Conservation (phyloP, 305 asterid species). For the Lippia alba region DNA sequence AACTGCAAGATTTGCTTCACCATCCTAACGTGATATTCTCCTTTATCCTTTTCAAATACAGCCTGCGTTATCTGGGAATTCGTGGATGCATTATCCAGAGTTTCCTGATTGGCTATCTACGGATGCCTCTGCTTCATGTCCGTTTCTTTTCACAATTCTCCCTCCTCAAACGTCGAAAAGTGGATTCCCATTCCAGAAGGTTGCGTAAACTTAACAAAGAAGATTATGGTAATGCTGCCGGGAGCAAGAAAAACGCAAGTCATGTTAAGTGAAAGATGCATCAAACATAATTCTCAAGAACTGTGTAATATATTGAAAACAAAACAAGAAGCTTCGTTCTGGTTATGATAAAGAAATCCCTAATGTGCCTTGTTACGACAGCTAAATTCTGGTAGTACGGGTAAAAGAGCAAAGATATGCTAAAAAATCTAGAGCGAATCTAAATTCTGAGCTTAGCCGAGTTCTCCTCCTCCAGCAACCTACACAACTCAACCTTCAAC, state of each 20-base stretch:
- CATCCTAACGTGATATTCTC: constrained; percentile 82
- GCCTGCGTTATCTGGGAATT: constrained; percentile 96
- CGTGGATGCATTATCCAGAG: constrained; percentile 59
- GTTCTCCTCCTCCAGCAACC: constrained; percentile 88
- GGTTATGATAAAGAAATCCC: not conserved
- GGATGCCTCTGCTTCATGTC: constrained; percentile 81
- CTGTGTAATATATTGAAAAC: not conserved
- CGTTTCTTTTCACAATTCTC: constrained; percentile 63
- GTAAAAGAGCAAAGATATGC: no score
- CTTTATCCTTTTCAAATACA: constrained; percentile 87
- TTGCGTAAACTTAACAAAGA: constrained; percentile 93
- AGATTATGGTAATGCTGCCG: constrained; percentile 81
- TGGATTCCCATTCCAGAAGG: constrained; percentile 90
- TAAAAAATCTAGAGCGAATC: no score
- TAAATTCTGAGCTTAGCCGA: constrained; percentile 77
- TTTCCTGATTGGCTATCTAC: constrained; percentile 52
- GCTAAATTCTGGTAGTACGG: no score
- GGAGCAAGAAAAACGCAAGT: constrained; percentile 24
- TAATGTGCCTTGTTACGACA: no score
- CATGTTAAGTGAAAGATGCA: constrained; percentile 6
- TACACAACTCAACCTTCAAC: constrained; percentile 90
- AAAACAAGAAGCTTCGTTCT: not conserved
- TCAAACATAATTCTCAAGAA: not conserved
- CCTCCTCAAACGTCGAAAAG: constrained; percentile 67
- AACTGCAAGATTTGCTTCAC: constrained; percentile 91